These are phyloP conservation scores for Rhizoctonia solani DNA, from an alignment of 1,284 basidiomycete species.

Conservation along the genomic window DNA sequence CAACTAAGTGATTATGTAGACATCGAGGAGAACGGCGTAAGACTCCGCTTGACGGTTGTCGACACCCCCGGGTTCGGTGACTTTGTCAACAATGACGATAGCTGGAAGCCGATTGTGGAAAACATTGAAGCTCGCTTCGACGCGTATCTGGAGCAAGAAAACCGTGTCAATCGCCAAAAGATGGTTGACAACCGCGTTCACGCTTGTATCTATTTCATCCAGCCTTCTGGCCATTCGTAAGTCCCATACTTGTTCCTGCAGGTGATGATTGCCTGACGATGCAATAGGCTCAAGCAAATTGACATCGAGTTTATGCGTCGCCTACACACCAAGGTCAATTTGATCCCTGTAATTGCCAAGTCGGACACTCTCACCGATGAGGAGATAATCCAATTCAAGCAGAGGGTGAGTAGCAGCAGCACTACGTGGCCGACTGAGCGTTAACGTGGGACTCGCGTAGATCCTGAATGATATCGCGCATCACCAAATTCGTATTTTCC, in stretches of 20 bases:
- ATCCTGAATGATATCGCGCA: constrained; percentile 88
- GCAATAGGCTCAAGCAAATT: constrained; percentile 83
- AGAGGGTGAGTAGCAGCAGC: constrained; percentile 60
- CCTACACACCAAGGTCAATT: constrained; percentile 93
- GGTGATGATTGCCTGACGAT: not conserved
- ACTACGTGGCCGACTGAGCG: not conserved
- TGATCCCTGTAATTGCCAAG: constrained; percentile 97
- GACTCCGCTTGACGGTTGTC: constrained; percentile 94
- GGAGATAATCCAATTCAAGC: constrained; percentile 89
- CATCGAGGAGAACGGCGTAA: constrained; percentile 96
- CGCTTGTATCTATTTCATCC: constrained; percentile 96
- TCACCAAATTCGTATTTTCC: constrained; percentile 95
- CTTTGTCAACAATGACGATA: constrained; percentile 97
- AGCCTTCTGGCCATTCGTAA: constrained; percentile 95
- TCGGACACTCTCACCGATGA: constrained; percentile 96
- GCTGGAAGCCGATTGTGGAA: constrained; percentile 97
- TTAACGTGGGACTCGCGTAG: constrained; percentile 48
- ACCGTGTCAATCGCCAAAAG: constrained; percentile 90
- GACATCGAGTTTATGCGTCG: constrained; percentile 98
- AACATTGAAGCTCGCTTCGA: constrained; percentile 97
- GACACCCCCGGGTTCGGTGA: constrained; percentile 97
- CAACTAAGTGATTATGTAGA: constrained; percentile 55
- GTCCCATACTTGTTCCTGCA: constrained; percentile 44
- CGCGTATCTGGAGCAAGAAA: constrained; percentile 95
- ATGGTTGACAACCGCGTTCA: constrained; percentile 88